phyloP scores from a whole-genome alignment of 495 filamentous ascomycete genomes.

The Hyaloscypha hepaticicola region DNA sequence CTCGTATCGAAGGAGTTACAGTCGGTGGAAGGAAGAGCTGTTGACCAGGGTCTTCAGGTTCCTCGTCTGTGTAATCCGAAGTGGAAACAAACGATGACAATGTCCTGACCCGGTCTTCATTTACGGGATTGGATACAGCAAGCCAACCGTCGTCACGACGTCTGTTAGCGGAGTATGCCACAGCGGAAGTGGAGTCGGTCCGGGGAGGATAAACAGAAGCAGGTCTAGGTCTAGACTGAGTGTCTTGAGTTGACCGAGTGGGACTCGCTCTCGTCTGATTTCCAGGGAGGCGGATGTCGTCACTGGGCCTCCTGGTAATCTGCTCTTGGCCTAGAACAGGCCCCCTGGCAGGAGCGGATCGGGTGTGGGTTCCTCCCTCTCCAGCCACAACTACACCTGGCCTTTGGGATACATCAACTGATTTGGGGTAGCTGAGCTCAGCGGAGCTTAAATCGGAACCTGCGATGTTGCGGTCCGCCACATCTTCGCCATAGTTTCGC shows the following conservation, averaged over 20 bases:
- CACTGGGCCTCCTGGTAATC: not conserved
- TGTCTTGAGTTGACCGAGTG: not conserved
- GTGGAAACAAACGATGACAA: conserved; percentile 3
- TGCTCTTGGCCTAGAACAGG: conserved; percentile 14
- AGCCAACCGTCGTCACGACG: conserved; percentile 11
- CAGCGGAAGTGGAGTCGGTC: conserved; percentile 5
- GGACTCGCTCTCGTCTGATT: not conserved
- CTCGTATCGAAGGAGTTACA: conserved; percentile 9
- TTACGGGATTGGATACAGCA: conserved; percentile 3
- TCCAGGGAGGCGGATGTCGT: conserved; percentile 4
- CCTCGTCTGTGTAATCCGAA: conserved; percentile 10
- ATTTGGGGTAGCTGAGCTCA: conserved; percentile 28
- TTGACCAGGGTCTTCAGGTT: not conserved
- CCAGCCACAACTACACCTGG: not conserved
- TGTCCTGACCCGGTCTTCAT: conserved; percentile 3
- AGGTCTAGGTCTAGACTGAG: not conserved
- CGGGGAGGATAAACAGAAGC: not conserved
- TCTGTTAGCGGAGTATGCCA: conserved; percentile 7
- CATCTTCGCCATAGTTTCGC: conserved; percentile 53
- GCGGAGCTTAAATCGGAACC: conserved; percentile 22
- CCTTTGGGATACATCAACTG: conserved; percentile 13
- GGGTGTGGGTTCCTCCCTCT: not conserved
- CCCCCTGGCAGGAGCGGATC: conserved; percentile 4
- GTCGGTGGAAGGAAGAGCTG: not conserved
- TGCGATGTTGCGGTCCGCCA: conserved; percentile 52